These are phyloP conservation scores for Choanephora cucurbitarum DNA, from an alignment of 371 early-diverging fungal species.

Conservation along the genomic window DNA sequence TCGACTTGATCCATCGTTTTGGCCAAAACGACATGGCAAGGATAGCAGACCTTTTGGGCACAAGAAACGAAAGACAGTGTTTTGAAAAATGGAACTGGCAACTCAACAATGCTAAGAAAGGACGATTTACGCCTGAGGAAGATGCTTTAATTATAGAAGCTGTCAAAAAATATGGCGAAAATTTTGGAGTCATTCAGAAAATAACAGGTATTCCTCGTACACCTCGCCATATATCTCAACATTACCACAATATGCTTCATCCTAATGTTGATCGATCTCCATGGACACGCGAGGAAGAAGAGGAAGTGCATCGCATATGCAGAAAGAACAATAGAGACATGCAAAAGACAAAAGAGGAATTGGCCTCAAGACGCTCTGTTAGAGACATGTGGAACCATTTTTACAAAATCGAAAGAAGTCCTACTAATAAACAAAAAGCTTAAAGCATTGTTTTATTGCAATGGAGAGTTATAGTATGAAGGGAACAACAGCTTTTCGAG, in stretches of 20 bases:
- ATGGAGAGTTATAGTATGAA: slow-evolving; percentile 42
- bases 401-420: not conserved
- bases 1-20: slow-evolving; percentile 7
- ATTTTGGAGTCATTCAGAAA: slow-evolving; percentile 33
- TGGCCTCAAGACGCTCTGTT: slow-evolving; percentile 23
- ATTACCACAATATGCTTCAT: slow-evolving; percentile 33
- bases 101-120: slow-evolving; percentile 16
- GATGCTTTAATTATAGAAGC: slow-evolving; percentile 31
- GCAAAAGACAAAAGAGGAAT: slow-evolving; percentile 22
- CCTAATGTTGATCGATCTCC: slow-evolving; percentile 38
- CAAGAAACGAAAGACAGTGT: slow-evolving; percentile 39
- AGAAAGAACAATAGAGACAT: slow-evolving; percentile 17
- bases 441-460: too few species aligned
- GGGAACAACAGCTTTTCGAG: slow-evolving; percentile 65
- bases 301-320: slow-evolving; percentile 14
- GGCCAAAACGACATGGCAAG: slow-evolving; percentile 21
- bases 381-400: slow-evolving; percentile 49
- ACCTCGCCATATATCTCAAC: slow-evolving; percentile 44
- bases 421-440: too few species aligned
- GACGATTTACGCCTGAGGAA: slow-evolving; percentile 36
- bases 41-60: slow-evolving; percentile 21
- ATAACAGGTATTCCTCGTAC: slow-evolving; percentile 34
- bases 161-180: slow-evolving; percentile 38
- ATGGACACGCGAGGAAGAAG: slow-evolving; percentile 39
- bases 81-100: slow-evolving; percentile 48